Conservation (phyloP, 2,329 filamentous ascomycete species). For the Fusarium subglutinans region DNA sequence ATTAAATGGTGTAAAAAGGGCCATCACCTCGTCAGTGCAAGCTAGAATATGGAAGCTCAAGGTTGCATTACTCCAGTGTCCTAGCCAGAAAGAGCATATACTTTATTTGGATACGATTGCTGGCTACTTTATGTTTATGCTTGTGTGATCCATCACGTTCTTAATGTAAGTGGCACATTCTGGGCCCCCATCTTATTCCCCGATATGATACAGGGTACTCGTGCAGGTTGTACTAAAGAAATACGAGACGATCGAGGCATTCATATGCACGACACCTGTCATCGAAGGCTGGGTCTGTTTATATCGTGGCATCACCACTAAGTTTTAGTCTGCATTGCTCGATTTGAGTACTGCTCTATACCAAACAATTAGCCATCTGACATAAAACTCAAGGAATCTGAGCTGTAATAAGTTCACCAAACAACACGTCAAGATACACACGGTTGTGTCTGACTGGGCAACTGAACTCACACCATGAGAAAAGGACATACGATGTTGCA, state of each 20-base stretch:
- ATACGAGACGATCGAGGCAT: conserved; percentile 6
- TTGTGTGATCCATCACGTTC: conserved; percentile 15
- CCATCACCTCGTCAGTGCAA: neutral
- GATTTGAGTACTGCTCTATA: neutral
- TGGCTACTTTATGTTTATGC: neutral
- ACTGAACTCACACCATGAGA: neutral
- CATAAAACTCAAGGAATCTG: neutral
- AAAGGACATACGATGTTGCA: conserved; percentile 6
- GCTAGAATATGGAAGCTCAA: neutral
- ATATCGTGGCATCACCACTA: neutral
- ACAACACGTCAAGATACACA: neutral
- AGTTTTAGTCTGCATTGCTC: neutral
- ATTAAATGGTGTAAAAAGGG: neutral
- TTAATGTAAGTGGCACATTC: conserved; percentile 7
- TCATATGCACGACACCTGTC: conserved; percentile 5
- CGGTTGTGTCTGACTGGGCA: conserved; percentile 10
- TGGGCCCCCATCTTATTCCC: neutral
- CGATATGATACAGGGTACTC: neutral
- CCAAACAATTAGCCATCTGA: neutral
- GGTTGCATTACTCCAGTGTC: neutral
- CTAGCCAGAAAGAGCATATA: neutral
- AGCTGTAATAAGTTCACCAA: neutral
- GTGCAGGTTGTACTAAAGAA: neutral
- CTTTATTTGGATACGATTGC: conserved; percentile 32
- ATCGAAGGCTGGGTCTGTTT: neutral